A percentile compares a stretch with the other conserved stretches of the same genome.
Evolutionary conservation across 192 early-diverging fungal species (phyloP).

Genomic region (Glomus cerebriforme): DNA sequence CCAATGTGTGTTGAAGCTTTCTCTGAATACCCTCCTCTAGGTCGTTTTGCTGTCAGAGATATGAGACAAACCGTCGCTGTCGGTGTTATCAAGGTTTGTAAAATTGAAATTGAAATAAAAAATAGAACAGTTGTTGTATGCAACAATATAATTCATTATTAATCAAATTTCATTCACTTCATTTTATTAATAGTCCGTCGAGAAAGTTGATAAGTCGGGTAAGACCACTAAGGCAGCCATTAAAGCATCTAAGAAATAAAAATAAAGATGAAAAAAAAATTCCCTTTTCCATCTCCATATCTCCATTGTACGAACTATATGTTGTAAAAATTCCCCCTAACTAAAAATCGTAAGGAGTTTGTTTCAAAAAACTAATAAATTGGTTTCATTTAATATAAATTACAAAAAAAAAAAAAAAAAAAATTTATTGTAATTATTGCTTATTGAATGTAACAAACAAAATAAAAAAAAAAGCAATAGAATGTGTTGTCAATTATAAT

Average conservation of each 20-base stretch:
- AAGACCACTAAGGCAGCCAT: constrained; percentile 79
- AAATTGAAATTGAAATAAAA: too few relatives aligned
- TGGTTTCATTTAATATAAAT: background rate
- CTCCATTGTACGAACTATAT: too few relatives aligned
- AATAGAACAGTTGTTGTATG: background rate
- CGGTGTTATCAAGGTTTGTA: constrained; percentile 86
- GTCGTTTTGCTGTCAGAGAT: constrained; percentile 97
- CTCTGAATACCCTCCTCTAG: constrained; percentile 91
- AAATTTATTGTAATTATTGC: background rate
- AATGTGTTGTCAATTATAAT: background rate
- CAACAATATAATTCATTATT: background rate
- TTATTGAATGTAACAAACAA: background rate
- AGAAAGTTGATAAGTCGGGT: constrained; percentile 78
- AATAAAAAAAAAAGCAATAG: background rate
- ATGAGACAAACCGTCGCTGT: constrained; percentile 97
- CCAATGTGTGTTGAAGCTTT: constrained; percentile 95
- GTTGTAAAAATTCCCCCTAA: background rate
- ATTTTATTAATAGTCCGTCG: constrained; percentile 50
- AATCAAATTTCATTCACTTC: background rate
- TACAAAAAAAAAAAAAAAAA: background rate
- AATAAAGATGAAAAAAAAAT: background rate
- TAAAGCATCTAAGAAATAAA: constrained; percentile 84
- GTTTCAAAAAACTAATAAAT: background rate
- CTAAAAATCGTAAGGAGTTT: background rate
- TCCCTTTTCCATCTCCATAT: background rate